Percentiles rank a stretch among this genome's conserved stretches.
Evolutionary conservation across 2,329 filamentous ascomycete genomes (phyloP).

Genomic region (Neopestalotiopsis sp.): DNA sequence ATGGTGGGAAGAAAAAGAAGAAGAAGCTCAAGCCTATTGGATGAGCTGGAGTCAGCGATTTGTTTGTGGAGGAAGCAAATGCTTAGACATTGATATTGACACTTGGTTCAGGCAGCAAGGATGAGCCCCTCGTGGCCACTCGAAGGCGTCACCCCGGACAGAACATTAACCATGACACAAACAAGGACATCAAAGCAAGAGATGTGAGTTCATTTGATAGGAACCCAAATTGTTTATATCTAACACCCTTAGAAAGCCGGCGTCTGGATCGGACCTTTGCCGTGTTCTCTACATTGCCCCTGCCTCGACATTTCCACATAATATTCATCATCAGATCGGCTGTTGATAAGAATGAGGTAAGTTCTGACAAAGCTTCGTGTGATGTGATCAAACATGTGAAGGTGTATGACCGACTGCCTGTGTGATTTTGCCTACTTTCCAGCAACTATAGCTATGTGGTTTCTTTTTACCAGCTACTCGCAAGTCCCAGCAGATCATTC

Average conservation of each 20-base stretch:
- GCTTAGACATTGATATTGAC: neutral
- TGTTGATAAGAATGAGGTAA: neutral
- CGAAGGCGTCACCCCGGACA: neutral
- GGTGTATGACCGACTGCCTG: neutral
- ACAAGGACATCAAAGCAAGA: constrained; percentile 23
- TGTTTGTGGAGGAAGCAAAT: neutral
- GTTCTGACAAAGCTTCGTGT: neutral
- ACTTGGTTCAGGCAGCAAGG: constrained; percentile 7
- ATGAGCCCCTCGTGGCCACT: constrained; percentile 4
- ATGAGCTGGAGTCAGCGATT: constrained; percentile 35
- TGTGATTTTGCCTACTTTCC: neutral
- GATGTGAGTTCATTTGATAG: constrained; percentile 41
- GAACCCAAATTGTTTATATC: constrained; percentile 35
- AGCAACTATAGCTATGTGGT: neutral
- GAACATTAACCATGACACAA: no score
- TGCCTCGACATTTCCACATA: neutral
- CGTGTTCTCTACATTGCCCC: neutral
- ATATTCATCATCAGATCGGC: neutral
- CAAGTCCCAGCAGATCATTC: neutral
- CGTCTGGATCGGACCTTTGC: neutral
- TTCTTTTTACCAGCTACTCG: neutral
- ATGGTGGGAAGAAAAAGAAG: constrained; percentile 64
- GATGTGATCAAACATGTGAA: neutral
- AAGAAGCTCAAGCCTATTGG: constrained; percentile 74
- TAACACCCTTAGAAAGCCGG: constrained; percentile 39